Percentiles rank a stretch among this genome's conserved stretches.
Conservation (phyloP, 306 rosid genomes). For the Ormosia emarginata region DNA sequence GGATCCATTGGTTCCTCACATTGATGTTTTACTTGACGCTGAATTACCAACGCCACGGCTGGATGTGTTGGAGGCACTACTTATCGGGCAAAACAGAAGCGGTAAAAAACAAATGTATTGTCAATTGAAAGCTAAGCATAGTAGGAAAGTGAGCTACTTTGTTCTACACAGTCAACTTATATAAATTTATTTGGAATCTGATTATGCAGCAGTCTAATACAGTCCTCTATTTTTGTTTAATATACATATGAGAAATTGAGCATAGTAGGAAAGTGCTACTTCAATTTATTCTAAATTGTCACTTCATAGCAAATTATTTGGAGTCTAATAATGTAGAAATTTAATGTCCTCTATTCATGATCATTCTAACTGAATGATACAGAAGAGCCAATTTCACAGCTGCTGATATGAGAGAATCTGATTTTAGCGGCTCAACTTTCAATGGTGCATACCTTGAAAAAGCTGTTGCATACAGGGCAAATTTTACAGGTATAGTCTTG, state of each 20-base stretch:
- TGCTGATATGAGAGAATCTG: constrained; percentile 97
- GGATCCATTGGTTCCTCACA: background rate
- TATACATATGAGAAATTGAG: background rate
- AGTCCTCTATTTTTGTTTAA: background rate
- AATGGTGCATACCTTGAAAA: constrained; percentile 94
- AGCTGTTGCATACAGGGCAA: constrained; percentile 95
- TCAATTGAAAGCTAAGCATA: background rate
- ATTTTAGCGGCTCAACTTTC: constrained; percentile 93
- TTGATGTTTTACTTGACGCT: background rate
- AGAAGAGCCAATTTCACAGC: constrained; percentile 98
- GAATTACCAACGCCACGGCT: background rate
- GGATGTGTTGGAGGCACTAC: background rate
- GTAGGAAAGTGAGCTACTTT: background rate
- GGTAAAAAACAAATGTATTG: background rate
- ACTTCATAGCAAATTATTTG: constrained; percentile 16
- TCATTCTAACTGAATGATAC: constrained; percentile 42
- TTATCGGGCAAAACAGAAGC: background rate
- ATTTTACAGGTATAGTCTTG: constrained; percentile 64
- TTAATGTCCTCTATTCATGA: constrained; percentile 28
- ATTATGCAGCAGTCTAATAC: background rate
- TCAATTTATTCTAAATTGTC: background rate
- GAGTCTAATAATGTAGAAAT: constrained; percentile 11
- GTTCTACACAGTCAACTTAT: background rate
- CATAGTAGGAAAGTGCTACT: background rate
- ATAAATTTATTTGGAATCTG: background rate